Evolutionary conservation across 2,329 filamentous ascomycete species (phyloP), one percentile per base, ranked within the genome.

Genomic region (Curvularia spicifera): DNA sequence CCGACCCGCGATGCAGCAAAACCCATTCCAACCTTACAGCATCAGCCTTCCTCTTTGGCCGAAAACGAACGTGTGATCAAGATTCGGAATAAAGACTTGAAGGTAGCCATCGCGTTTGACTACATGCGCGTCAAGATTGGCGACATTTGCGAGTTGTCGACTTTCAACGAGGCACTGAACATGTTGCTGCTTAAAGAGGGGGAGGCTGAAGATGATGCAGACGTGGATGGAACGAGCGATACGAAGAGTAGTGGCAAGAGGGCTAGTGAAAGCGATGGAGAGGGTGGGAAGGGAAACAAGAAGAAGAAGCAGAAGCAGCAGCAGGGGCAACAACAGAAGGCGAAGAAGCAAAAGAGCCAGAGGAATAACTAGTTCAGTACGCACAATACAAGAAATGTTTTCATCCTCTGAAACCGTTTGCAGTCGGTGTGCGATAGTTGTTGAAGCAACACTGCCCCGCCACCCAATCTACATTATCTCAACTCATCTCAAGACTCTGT

Each of bases 51-150:
- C 0, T 55, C 55, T 1, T 13, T 63, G 5, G 51, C 52, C 6
- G 63, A 67, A 3, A 61, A 69, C 33, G 70, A 70, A 42, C 64
- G 67, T 26, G 65, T 76, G 68, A 76, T 82, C 15, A 75, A 73
- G 40, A 61, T 73, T 5, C 75, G 77, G 31, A 78, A 74, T 5
- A 78, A 77, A 20, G 82, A 86, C 59, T 84, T 88, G 80, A 86
- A 87, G 39, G 85, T 91, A 15, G 82, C 91, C 57, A 84, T 93
- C 55, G 91, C 89, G 1, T 92, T 92, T 74, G 91, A 95, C 71
- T 87, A 91, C 65, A 94, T 94, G 90, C 80, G 84, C 5, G 85
- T 93, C 40, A 87, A 83, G 73, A 78, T 93, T 29, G 86, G 87
- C 8, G 89, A 92, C 64, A 90, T 92, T 63, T 84, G 84, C 59